Evolutionary conservation across 73 alveolate species (phyloP).

Genomic region (Tetrahymena thermophila): DNA sequence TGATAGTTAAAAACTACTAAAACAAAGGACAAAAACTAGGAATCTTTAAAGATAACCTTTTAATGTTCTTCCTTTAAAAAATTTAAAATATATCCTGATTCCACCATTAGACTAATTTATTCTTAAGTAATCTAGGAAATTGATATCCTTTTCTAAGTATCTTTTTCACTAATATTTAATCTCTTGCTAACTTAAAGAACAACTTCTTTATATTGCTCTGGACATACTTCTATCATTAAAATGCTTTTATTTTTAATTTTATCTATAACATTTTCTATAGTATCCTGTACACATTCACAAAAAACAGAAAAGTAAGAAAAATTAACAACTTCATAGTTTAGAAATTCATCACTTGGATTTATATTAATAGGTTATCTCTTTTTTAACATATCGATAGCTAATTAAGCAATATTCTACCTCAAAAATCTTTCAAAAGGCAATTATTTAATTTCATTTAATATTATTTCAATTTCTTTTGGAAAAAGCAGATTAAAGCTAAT

Average conservation of each 20-base stretch:
- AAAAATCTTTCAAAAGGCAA: not conserved
- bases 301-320: not conserved
- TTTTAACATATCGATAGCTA: not conserved
- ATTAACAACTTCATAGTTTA: not conserved
- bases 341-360: not conserved
- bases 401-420: not conserved
- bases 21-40: not conserved
- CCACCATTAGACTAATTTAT: not conserved
- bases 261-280: not conserved
- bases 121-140: not conserved
- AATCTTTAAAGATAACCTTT: not conserved
- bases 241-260: not conserved
- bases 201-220: not conserved
- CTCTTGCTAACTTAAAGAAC: not conserved
- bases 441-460: not conserved
- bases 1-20: not conserved
- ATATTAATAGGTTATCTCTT: not conserved
- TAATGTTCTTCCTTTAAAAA: not conserved
- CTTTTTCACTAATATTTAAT: not conserved
- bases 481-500: not conserved
- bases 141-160: not conserved
- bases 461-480: not conserved
- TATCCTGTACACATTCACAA: not conserved
- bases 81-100: not conserved
- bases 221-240: not conserved